Evolutionary conservation across 2,329 filamentous ascomycete genomes (phyloP), one percentile per base, ranked within the genome.

Genomic region (Calonectria pseudoturangicola): DNA sequence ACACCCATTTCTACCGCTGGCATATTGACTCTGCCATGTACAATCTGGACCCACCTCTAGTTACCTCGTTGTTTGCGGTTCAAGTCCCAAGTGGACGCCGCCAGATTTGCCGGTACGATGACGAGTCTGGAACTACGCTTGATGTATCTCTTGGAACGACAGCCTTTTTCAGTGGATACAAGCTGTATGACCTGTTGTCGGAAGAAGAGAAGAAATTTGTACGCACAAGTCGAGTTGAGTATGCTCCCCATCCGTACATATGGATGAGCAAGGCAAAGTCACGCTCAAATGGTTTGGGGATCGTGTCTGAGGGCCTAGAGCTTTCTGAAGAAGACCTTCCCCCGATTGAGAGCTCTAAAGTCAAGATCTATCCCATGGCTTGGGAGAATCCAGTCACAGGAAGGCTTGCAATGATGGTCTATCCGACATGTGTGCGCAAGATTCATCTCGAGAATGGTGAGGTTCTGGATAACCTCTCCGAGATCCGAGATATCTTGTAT

Each of bases 21-120:
- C 66, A 68, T 21, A 68, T 68, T 12, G 66, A 68, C 41, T 68
- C 66, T 9, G 66, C 66, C n/a, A 68, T 68, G 66, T 68, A 68
- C 30, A 50, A 62, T 21, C 33, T 68, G 27, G 66, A 68, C n/a
- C 66, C 66, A 10, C 66, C 54, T 8, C n/a, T 68, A 15, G 66
- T 68, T 3, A 68, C 66, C 9, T 68, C 54, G 3, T 43, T 68
- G 4, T 10, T 68, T 12, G 66, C 66, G 3, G 39, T 48, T 6
- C 41, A 68, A 16, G 66, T 68, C 2, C 66, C 66, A 18, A 68
- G 41, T 3, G 66, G 66, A 30, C 28, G 66, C 9, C 66, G 66
- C 39, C 66, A 68, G 33, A 68, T 62, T 60, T 68, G 66, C 5
- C 66, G 66, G 2, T 68, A 62, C n/a, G 66, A 68, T 28, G 66